Percentiles rank a stretch among this genome's conserved stretches.
phyloP scores from a whole-genome alignment of 2,329 filamentous ascomycete species.

The Exophiala oligosperma region DNA sequence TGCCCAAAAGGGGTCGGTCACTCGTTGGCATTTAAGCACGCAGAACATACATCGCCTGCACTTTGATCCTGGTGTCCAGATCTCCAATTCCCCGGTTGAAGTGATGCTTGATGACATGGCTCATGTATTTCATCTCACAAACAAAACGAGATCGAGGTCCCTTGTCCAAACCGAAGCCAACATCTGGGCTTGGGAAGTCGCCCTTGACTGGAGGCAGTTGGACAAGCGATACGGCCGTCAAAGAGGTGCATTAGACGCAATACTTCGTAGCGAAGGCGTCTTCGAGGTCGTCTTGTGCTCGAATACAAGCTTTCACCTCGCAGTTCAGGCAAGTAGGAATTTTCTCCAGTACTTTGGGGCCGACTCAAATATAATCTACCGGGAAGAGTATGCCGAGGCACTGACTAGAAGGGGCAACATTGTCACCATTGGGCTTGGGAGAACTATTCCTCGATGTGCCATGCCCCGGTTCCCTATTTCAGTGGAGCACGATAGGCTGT shows the following conservation, averaged over 20 bases:
- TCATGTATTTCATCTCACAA: conserved; percentile 22
- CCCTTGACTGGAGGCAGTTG: conserved; percentile 31
- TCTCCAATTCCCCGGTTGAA: conserved; percentile 10
- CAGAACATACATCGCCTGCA: conserved; percentile 47
- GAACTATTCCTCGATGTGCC: conserved; percentile 22
- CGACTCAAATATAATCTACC: conserved; percentile 45
- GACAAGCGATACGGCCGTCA: conserved; percentile 47
- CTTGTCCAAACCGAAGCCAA: conserved; percentile 29
- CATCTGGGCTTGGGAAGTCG: conserved; percentile 28
- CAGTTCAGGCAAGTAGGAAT: conserved; percentile 58
- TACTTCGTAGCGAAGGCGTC: conserved; percentile 46
- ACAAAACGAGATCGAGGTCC: conserved; percentile 22
- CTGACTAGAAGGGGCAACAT: conserved; percentile 43
- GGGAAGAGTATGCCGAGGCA: conserved; percentile 1
- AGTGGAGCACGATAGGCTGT: conserved; percentile 17
- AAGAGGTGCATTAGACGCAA: conserved; percentile 54
- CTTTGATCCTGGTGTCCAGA: conserved; percentile 24
- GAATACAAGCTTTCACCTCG: conserved; percentile 37
- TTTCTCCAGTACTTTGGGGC: conserved; percentile 59
- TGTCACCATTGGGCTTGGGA: conserved; percentile 38
- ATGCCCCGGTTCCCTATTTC: conserved; percentile 33
- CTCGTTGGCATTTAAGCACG: conserved; percentile 42
- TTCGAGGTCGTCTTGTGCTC: conserved; percentile 26
- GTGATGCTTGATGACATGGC: conserved; percentile 18
- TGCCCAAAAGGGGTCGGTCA: neutral